Percentiles rank a stretch among this genome's conserved stretches.
phyloP scores from a whole-genome alignment of 768 basidiomycete species.

The Pluteus cervinus region DNA sequence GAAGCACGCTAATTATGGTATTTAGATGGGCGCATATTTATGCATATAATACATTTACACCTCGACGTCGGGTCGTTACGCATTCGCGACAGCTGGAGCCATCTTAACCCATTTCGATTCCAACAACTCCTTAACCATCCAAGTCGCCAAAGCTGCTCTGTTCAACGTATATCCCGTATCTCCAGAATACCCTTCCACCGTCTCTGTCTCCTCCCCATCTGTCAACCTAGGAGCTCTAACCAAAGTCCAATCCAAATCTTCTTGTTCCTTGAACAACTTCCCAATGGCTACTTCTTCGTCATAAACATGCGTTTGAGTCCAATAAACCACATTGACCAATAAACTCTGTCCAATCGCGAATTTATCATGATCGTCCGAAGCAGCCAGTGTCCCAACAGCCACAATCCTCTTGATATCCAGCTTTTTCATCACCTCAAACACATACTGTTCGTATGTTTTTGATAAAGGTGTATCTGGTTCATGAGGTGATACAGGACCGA shows the following conservation, averaged over 20 bases:
- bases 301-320: constrained; percentile 56
- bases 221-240: constrained; percentile 62
- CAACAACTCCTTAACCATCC: constrained; percentile 52
- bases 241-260: constrained; percentile 61
- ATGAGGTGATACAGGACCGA: constrained; percentile 45
- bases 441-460: constrained; percentile 45
- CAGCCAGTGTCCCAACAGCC: no score
- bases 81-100: no score
- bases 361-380: no score
- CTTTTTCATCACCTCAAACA: constrained; percentile 53
- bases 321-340: no score
- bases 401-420: no score
- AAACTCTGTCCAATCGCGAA: no score
- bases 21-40: constrained; percentile 9
- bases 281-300: constrained; percentile 64
- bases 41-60: no score
- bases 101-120: constrained; percentile 55
- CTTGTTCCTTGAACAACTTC: constrained; percentile 44
- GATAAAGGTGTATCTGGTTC: constrained; percentile 57
- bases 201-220: constrained; percentile 35
- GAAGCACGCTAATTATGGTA: constrained; percentile 35
- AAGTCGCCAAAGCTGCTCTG: constrained; percentile 53
- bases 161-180: constrained; percentile 50
- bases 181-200: constrained; percentile 62
- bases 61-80: no score